phyloP scores from a whole-genome alignment of 352 stramenopile genomes.

The Globisporangium nodosum region DNA sequence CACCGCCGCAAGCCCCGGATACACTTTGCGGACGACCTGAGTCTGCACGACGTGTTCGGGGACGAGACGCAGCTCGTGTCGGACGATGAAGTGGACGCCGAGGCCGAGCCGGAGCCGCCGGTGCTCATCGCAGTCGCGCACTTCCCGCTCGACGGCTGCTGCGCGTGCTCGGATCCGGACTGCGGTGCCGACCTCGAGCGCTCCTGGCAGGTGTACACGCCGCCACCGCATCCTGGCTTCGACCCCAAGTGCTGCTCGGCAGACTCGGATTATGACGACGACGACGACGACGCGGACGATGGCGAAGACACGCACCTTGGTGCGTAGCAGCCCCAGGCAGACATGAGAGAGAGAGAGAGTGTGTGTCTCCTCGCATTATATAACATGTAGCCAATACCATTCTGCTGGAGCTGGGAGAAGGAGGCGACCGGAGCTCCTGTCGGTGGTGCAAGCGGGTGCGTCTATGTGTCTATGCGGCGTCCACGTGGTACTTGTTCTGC shows the following conservation, averaged over 20 bases:
- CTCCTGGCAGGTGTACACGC: constrained; percentile 12
- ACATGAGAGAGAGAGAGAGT: background rate
- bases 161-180: constrained; percentile 5
- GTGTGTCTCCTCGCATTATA: background rate
- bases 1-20: constrained; percentile 12
- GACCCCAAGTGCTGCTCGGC: constrained; percentile 7
- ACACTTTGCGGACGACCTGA: constrained; percentile 5
- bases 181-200: constrained; percentile 4
- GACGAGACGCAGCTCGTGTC: constrained; percentile 5
- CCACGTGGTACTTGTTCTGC: constrained; percentile 58
- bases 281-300: background rate
- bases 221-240: constrained; percentile 6
- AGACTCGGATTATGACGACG: constrained; percentile 5
- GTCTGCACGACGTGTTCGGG: constrained; percentile 5
- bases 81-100: background rate
- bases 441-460: background rate
- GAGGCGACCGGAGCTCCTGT: too few relatives aligned
- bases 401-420: too few relatives aligned
- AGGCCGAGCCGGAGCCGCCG: background rate
- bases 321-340: background rate
- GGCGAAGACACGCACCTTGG: background rate
- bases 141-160: constrained; percentile 6
- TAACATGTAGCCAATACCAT: background rate
- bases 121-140: constrained; percentile 2
- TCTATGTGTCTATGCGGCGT: constrained; percentile 1